Percentiles rank a stretch among this genome's conserved stretches.
Evolutionary conservation across 2,329 filamentous ascomycete genomes (phyloP).

Genomic region (Eutypella sp.): DNA sequence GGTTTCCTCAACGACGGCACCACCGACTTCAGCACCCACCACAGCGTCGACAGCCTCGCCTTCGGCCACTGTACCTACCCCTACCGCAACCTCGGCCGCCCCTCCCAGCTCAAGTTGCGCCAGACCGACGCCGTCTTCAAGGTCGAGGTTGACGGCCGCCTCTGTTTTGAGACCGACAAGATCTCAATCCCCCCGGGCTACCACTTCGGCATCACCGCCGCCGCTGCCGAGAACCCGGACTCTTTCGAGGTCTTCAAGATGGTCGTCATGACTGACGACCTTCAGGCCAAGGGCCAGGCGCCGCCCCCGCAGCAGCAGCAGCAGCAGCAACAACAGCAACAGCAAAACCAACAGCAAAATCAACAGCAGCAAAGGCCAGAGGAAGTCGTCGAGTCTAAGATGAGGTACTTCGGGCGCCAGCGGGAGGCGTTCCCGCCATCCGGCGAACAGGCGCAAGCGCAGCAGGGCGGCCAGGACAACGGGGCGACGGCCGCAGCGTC

Average conservation of each 20-base stretch:
- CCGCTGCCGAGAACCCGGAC: constrained; percentile 85
- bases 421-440: background rate
- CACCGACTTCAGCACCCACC: constrained; percentile 70
- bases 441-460: constrained; percentile 5
- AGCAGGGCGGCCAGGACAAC: constrained; percentile 40
- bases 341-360: constrained; percentile 30
- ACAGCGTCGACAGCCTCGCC: constrained; percentile 75
- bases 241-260: constrained; percentile 93
- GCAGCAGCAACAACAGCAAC: constrained; percentile 28
- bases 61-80: constrained; percentile 90
- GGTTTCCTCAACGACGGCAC: constrained; percentile 92
- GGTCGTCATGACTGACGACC: constrained; percentile 58
- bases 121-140: constrained; percentile 62
- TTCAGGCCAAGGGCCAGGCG: constrained; percentile 27
- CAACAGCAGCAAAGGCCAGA: constrained; percentile 16
- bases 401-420: constrained; percentile 5
- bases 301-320: constrained; percentile 27
- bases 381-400: background rate
- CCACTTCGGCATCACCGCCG: constrained; percentile 80
- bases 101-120: constrained; percentile 70
- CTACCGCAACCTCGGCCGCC: constrained; percentile 86
- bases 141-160: constrained; percentile 72
- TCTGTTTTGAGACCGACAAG: constrained; percentile 81
- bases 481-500: constrained; percentile 39
- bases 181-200: constrained; percentile 76